Evolutionary conservation across 2,329 filamentous ascomycete genomes (phyloP), one percentile per base, ranked within the genome.

Genomic region (Paecilomyces variotii): DNA sequence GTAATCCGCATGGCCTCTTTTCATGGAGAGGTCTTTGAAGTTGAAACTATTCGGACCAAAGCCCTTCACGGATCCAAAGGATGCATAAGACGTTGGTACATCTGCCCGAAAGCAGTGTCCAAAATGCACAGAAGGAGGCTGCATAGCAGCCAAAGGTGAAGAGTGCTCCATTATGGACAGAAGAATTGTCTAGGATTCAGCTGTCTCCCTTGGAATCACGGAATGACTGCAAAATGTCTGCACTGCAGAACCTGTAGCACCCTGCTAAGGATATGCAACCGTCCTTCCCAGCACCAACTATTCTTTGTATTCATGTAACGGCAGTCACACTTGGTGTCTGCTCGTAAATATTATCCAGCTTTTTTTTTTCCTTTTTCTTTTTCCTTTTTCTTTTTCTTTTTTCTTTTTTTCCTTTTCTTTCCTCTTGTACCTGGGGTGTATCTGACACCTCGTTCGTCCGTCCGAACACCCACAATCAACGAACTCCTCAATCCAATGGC

Each of bases 61-160:
- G 64, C 79, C 72, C 72, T 82, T 71, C 75, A 80, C 75, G 75
- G 77, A 71, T 61, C 73, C 74, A 67, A 82, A 83, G 45, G 82
- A 73, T 35, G 79, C 72, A 67, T 79, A 82, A 56, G 80, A 79
- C n/a, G 77, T 71, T 10, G 82, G 76, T 61, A 81, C 72, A 67
- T 86, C 83, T 60, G 79, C 74, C 65, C 79, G 76, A 71, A 81
- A 84, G 84, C 92, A 85, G 69, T 81, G 74, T 66, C 86, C 82
- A 66, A 78, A 78, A 77, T 84, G 79, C 76, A 82, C 78, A 76
- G 84, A 81, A 52, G 82, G 81, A 59, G 87, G 90, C 79, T 91
- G 91, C 87, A 97, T 89, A 59, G 93, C 91, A 75, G 93, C 93
- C 72, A 97, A 79, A 53, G 94, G 94, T 68, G 94, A 97, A 52